Evolutionary conservation across 1,284 basidiomycete genomes (phyloP).

Genomic region (Melampsora americana): DNA sequence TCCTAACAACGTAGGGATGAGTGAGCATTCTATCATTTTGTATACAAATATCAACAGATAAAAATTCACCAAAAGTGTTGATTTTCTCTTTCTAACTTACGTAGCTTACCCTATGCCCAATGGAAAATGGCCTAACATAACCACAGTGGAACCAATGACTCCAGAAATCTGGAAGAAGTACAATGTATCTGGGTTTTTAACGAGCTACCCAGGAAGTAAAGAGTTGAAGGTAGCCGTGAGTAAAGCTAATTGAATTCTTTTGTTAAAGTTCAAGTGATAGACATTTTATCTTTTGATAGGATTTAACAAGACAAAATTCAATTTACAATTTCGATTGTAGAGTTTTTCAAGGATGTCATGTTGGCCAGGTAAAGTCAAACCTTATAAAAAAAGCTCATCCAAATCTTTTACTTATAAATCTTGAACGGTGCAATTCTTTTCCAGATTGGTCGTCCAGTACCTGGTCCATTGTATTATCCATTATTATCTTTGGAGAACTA

Average conservation of each 20-base stretch:
- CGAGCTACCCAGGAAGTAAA: constrained; percentile 14
- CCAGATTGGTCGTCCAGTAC: not conserved
- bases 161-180: constrained; percentile 26
- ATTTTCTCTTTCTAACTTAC: not conserved
- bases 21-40: too few species aligned
- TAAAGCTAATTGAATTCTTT: not conserved
- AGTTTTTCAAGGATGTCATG: not conserved
- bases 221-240: constrained; percentile 22
- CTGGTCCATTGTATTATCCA: not conserved
- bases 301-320: not conserved
- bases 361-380: constrained; percentile 10
- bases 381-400: not conserved
- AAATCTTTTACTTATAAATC: not conserved
- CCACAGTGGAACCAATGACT: constrained; percentile 3
- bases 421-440: not conserved
- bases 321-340: constrained; percentile 4
- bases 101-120: not conserved
- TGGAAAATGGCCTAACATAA: constrained; percentile 10
- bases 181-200: constrained; percentile 24
- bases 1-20: too few species aligned
- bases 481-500: not conserved
- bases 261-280: not conserved
- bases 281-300: not conserved
- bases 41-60: too few species aligned
- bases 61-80: too few species aligned